Evolutionary conservation across 345 rosid genomes (phyloP).

Genomic region (Crucihimalaya himalaica): DNA sequence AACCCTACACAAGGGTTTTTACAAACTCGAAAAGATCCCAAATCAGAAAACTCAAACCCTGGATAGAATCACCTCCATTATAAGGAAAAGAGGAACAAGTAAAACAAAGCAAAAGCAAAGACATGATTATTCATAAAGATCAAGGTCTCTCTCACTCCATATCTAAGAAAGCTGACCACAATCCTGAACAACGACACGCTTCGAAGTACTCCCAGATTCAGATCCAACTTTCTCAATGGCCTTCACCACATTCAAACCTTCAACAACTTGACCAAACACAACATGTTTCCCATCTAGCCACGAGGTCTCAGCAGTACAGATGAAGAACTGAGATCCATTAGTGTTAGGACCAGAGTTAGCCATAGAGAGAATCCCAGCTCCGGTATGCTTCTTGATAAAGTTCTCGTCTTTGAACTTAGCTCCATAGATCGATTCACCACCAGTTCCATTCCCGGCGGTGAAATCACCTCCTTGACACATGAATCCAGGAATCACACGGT

Average conservation of each 20-base stretch:
- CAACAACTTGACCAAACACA: constrained; percentile 60
- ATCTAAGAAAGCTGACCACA: constrained; percentile 57
- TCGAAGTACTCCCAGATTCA: constrained; percentile 43
- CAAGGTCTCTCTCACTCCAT: neutral
- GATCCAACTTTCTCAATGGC: constrained; percentile 62
- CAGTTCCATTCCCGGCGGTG: constrained; percentile 62
- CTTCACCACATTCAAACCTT: constrained; percentile 53
- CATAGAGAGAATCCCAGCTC: constrained; percentile 63
- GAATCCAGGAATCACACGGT: constrained; percentile 68
- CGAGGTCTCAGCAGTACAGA: constrained; percentile 49
- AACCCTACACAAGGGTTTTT: constrained; percentile 4
- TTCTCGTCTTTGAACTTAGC: constrained; percentile 60
- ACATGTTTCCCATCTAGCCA: constrained; percentile 72
- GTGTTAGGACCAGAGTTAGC: constrained; percentile 62
- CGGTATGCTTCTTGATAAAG: constrained; percentile 57
- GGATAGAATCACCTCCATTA: neutral
- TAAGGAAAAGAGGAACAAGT: neutral
- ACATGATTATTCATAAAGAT: neutral
- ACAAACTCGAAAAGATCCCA: constrained; percentile 7
- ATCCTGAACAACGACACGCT: constrained; percentile 34
- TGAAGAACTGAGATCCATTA: constrained; percentile 66
- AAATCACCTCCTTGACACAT: constrained; percentile 78
- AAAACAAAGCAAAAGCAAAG: neutral
- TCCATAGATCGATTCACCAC: constrained; percentile 71
- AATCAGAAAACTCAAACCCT: constrained; percentile 11